These are phyloP conservation scores for Ballota nigra DNA, from an alignment of 257 asterid species.

Conservation along the genomic window DNA sequence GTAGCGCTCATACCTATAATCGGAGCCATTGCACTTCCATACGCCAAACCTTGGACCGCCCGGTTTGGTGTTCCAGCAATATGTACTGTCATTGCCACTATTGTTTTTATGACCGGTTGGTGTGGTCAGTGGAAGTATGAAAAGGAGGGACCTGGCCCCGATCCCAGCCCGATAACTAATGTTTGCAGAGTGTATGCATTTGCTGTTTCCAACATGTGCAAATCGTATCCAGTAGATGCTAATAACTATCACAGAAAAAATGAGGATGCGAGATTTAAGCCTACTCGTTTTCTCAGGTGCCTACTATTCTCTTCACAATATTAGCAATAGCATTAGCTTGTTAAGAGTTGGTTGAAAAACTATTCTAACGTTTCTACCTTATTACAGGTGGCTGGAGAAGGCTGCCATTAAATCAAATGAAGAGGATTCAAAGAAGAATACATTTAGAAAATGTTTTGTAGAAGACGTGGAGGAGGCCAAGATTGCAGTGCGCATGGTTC, in stretches of 20 bases:
- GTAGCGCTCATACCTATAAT: conserved; percentile 24
- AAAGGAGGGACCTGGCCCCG: not conserved
- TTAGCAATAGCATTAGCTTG: not conserved
- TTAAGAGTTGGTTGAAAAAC: not conserved
- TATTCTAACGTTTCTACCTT: not conserved
- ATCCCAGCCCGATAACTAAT: conserved; percentile 36
- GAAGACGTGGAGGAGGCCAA: conserved; percentile 32
- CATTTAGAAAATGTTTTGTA: conserved; percentile 21
- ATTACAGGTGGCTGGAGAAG: conserved; percentile 51
- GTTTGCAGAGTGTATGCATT: conserved; percentile 41
- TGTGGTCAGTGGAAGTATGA: not conserved
- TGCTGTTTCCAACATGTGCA: conserved; percentile 25
- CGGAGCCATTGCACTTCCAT: conserved; percentile 49
- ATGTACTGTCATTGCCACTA: conserved; percentile 33
- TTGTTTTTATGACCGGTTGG: conserved; percentile 34
- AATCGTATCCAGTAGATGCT: conserved; percentile 14
- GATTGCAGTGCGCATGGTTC: conserved; percentile 28
- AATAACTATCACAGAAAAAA: not conserved
- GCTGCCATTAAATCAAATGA: conserved; percentile 40
- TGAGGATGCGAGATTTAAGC: not conserved
- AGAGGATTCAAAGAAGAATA: not conserved
- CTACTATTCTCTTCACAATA: not conserved
- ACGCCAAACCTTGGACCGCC: conserved; percentile 48
- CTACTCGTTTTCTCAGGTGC: conserved; percentile 38
- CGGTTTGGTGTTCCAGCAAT: conserved; percentile 56